phyloP scores from a whole-genome alignment of 176 grass and related monocot species.

The Cenchrus purpureus region DNA sequence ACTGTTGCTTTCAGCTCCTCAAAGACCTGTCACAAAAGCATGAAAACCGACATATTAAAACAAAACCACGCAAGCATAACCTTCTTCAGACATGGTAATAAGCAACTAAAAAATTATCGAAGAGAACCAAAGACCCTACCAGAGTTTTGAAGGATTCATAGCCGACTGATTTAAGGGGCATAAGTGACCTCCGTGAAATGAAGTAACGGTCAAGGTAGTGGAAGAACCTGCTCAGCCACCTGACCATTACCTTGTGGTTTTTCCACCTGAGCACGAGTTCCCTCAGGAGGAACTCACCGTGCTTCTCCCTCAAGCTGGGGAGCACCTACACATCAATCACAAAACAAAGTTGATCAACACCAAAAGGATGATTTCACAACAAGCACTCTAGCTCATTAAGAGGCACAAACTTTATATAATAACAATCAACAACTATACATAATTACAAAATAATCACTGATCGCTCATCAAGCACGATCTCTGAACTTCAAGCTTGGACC shows the following conservation, averaged over 20 bases:
- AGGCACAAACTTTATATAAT: too few species aligned
- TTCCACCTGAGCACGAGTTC: constrained; percentile 58
- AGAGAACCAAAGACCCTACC: constrained; percentile 26
- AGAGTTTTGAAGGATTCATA: constrained; percentile 37
- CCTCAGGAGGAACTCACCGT: constrained; percentile 51
- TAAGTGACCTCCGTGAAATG: constrained; percentile 18
- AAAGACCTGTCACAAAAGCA: constrained; percentile 30
- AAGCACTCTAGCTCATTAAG: too few species aligned
- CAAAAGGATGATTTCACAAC: too few species aligned
- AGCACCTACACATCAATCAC: constrained; percentile 35
- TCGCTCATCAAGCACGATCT: too few species aligned
- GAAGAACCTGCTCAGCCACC: constrained; percentile 62
- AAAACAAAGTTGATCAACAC: not conserved
- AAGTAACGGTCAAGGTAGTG: constrained; percentile 59
- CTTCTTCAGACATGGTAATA: not conserved
- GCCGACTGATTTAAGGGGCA: constrained; percentile 41
- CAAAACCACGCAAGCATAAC: not conserved
- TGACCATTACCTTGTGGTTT: constrained; percentile 69
- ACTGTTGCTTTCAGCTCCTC: constrained; percentile 17
- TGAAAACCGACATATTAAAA: not conserved
- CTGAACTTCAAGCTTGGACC: too few species aligned
- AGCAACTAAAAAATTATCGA: not conserved
- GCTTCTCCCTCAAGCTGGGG: constrained; percentile 56
- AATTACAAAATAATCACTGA: too few species aligned
- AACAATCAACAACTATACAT: too few species aligned